Evolutionary conservation across 164 flowering plant genomes (phyloP), one percentile per base, ranked within the genome.

Genomic region (Vitis rupestris): DNA sequence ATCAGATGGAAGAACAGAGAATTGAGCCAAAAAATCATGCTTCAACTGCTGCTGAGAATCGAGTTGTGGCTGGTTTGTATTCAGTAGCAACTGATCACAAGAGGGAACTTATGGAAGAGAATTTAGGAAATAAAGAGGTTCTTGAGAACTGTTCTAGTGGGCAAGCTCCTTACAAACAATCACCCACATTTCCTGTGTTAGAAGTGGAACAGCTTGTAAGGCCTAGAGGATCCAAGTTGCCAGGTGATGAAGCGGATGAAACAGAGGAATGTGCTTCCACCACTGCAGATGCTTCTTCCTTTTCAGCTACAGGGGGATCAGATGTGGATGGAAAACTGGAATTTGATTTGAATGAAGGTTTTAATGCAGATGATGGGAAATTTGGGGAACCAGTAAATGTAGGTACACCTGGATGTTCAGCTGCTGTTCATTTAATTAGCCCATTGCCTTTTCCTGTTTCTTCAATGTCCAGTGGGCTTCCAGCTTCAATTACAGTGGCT

Each of bases 321-420:
- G 94, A 82, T 61, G n/a, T 11, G 27, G 79, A 77, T 65, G 73
- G 77, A 68, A 93, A 84, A 80, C 69, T 88, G 69, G 91, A 83
- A 37, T 93, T 95, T 81, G 99, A 95, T 78, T 78, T 95, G 79
- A 93, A 95, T 79, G 98, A 95, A 82, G 97, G 96, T 6, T 81
- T 91, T 53, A 72, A 71, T 68, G 75, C 63, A 1, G 99, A 95
- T 79, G 98, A 95, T 51, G 89, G 81, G 62, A 87, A 73, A 67
- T 78, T 64, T 57, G 85, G 68, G 15, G 96, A 92, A 15, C 66
- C 74, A 30, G 55, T 52, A 65, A 82, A 61, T 44, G 12, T 50
- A 8, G 73, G 66, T 6, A 75, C 59, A 1, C 70, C 84, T 37
- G 73, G 59, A 37, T 57, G 66, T 61, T 73, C 87, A 14, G 60